Percentiles rank a stretch among this genome's conserved stretches.
Conservation (phyloP, 208 protist genomes). For the Porcisia deanei region DNA sequence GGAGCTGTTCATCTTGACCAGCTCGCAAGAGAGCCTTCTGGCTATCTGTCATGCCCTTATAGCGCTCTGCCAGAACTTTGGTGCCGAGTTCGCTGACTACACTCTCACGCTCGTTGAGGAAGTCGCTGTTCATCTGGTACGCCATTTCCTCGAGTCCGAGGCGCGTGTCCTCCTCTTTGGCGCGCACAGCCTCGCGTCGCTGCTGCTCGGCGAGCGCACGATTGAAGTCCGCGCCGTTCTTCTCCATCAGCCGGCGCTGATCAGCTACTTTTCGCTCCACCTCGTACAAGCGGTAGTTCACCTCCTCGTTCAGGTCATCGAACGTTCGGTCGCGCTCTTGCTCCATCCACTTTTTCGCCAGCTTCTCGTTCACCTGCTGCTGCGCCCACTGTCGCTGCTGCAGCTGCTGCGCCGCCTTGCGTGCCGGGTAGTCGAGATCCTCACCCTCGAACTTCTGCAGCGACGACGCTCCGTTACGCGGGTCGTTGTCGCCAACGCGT, state of each 20-base stretch:
- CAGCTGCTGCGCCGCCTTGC: slow-evolving; percentile 72
- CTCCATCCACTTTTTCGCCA: slow-evolving; percentile 93
- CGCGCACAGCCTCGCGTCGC: slow-evolving; percentile 67
- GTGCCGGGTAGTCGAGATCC: slow-evolving; percentile 79
- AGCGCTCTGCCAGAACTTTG: slow-evolving; percentile 77
- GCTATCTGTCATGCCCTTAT: slow-evolving; percentile 74
- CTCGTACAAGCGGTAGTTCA: slow-evolving; percentile 77
- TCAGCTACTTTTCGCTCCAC: slow-evolving; percentile 77
- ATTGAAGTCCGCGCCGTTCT: slow-evolving; percentile 89
- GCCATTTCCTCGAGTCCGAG: slow-evolving; percentile 90
- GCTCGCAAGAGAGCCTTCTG: slow-evolving; percentile 55
- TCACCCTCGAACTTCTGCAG: slow-evolving; percentile 94
- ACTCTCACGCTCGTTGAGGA: slow-evolving; percentile 90
- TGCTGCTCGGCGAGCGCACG: slow-evolving; percentile 87
- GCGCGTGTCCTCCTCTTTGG: slow-evolving; percentile 78
- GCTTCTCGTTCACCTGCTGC: slow-evolving; percentile 91
- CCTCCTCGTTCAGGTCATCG: slow-evolving; percentile 89
- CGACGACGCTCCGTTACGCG: slow-evolving; percentile 77
- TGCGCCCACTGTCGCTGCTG: slow-evolving; percentile 86
- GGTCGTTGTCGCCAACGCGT: slow-evolving; percentile 89
- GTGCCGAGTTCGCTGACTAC: slow-evolving; percentile 70
- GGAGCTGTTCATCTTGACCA: slow-evolving; percentile 79
- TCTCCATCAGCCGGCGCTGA: slow-evolving; percentile 66
- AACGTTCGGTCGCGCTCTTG: slow-evolving; percentile 77
- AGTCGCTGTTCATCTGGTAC: slow-evolving; percentile 85